phyloP scores from a whole-genome alignment of 139 green algal genomes.

The Volvox reticuliferus region DNA sequence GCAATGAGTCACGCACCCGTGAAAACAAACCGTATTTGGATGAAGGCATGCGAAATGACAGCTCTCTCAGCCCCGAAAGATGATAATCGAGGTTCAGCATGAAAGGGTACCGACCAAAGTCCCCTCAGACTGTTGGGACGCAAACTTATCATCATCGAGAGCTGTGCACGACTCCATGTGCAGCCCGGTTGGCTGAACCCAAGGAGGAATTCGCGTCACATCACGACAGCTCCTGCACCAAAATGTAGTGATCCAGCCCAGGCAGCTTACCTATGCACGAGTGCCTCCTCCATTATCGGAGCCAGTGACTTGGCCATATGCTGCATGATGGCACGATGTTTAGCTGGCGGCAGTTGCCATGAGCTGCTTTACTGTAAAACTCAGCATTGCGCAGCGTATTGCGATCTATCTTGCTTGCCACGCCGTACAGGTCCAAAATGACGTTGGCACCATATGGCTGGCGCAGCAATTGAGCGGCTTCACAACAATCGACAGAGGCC shows the following conservation, averaged over 20 bases:
- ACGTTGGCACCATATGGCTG: slow-evolving; percentile 87
- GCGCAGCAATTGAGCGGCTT: slow-evolving; percentile 82
- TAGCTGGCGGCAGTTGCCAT: slow-evolving; percentile 61
- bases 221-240: too few relatives aligned
- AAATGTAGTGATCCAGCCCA: too few relatives aligned
- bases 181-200: too few relatives aligned
- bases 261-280: slow-evolving; percentile 81
- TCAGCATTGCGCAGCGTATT: slow-evolving; percentile 84
- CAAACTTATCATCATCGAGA: slow-evolving; percentile 24
- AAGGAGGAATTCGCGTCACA: background rate
- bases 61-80: slow-evolving; percentile 43
- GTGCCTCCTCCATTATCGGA: slow-evolving; percentile 90
- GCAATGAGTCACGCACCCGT: too few relatives aligned
- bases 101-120: slow-evolving; percentile 43
- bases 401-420: slow-evolving; percentile 58
- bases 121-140: slow-evolving; percentile 41
- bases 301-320: slow-evolving; percentile 70
- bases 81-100: slow-evolving; percentile 26
- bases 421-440: slow-evolving; percentile 85
- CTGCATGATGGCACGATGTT: slow-evolving; percentile 74
- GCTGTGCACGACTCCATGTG: background rate
- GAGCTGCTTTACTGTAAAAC: slow-evolving; percentile 80
- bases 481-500: slow-evolving; percentile 77
- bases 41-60: too few relatives aligned
- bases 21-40: too few relatives aligned